These are phyloP conservation scores for Aspergillus sclerotiicarbonarius DNA, from an alignment of 495 filamentous ascomycete species.

Conservation along the genomic window DNA sequence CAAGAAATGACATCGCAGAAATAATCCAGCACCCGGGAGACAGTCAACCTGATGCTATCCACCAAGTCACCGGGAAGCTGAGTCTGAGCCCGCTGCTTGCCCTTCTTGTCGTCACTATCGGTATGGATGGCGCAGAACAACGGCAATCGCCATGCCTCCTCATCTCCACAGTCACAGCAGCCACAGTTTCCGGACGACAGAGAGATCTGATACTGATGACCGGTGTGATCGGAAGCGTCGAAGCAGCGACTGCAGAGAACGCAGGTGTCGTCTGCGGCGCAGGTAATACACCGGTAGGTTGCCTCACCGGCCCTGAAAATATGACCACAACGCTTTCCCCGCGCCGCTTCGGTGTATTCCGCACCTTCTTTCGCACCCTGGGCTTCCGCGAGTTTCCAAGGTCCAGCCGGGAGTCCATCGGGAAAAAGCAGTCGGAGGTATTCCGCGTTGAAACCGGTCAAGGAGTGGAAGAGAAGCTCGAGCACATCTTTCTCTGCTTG, in stretches of 20 bases:
- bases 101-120: constrained; percentile 53
- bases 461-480: constrained; percentile 77
- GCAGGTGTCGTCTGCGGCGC: constrained; percentile 82
- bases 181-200: constrained; percentile 87
- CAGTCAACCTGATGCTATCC: constrained; percentile 74
- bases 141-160: constrained; percentile 85
- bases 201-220: constrained; percentile 81
- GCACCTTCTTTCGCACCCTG: constrained; percentile 92
- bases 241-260: constrained; percentile 90
- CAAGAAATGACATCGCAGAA: constrained; percentile 97
- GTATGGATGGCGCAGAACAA: constrained; percentile 94
- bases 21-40: constrained; percentile 84
- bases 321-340: constrained; percentile 95
- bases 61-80: constrained; percentile 72
- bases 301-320: constrained; percentile 92
- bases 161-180: constrained; percentile 95
- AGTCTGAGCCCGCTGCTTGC: constrained; percentile 55
- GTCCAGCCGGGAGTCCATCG: constrained; percentile 58
- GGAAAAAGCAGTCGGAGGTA: constrained; percentile 79
- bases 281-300: constrained; percentile 90
- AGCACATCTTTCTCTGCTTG: constrained; percentile 67
- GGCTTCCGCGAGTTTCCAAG: constrained; percentile 75
- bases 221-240: constrained; percentile 92
- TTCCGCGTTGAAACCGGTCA: constrained; percentile 69
- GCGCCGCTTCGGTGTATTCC: constrained; percentile 88